Conservation (phyloP, 352 stramenopile genomes). For the Phytophthora uliginosa region DNA sequence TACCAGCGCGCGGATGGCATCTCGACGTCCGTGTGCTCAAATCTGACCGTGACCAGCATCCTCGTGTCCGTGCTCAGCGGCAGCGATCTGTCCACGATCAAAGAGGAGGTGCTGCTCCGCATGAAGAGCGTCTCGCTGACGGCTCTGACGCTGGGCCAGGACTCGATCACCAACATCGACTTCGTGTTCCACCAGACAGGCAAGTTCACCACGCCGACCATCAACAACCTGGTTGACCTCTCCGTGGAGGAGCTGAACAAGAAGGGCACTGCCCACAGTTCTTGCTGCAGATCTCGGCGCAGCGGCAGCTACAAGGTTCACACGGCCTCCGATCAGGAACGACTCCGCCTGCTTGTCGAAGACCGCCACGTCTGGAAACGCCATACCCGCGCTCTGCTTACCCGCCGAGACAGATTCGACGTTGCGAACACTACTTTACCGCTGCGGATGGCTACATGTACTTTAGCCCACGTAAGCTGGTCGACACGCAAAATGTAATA, state of each 20-base stretch:
- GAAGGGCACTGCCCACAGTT: too few species aligned
- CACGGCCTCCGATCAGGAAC: too few species aligned
- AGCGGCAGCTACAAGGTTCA: too few species aligned
- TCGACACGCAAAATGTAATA: too few species aligned
- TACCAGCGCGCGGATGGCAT: conserved; percentile 41
- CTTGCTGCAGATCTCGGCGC: too few species aligned
- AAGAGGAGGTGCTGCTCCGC: conserved; percentile 33
- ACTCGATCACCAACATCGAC: conserved; percentile 62
- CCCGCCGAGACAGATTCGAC: too few species aligned
- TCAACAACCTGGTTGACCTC: conserved; percentile 58
- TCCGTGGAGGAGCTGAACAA: conserved; percentile 67
- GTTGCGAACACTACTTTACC: too few species aligned
- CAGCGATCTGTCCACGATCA: conserved; percentile 49
- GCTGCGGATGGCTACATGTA: too few species aligned
- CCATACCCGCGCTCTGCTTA: too few species aligned
- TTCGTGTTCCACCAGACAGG: conserved; percentile 55
- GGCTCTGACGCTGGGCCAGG: conserved; percentile 44
- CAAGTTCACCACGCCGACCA: conserved; percentile 52
- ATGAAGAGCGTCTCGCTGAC: conserved; percentile 47
- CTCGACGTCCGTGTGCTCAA: conserved; percentile 53
- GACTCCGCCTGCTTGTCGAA: too few species aligned
- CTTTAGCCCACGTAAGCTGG: too few species aligned
- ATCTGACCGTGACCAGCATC: conserved; percentile 58
- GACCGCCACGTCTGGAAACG: too few species aligned
- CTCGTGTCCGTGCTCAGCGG: conserved; percentile 43